A percentile compares a stretch with the other conserved stretches of the same genome.
These are phyloP conservation scores for Aspergillus alliaceus DNA, from an alignment of 2,329 filamentous ascomycete species.

Conservation along the genomic window DNA sequence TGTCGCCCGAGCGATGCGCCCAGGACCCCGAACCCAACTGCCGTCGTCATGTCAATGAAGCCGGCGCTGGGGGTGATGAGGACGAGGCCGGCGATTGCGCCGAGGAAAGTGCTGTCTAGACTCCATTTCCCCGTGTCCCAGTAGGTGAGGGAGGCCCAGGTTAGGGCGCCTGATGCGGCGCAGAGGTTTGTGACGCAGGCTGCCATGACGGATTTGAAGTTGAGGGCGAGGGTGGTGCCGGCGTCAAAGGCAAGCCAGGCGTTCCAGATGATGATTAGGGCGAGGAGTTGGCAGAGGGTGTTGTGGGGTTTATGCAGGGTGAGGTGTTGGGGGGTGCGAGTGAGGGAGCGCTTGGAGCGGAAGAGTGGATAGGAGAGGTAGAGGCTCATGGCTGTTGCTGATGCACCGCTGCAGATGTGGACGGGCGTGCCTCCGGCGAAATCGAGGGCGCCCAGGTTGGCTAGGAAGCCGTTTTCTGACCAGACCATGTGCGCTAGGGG, in stretches of 20 bases:
- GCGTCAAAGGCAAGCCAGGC: slow-evolving; percentile 55
- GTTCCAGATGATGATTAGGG: slow-evolving; percentile 53
- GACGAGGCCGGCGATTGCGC: slow-evolving; percentile 53
- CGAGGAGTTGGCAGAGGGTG: slow-evolving; percentile 49
- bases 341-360: slow-evolving; percentile 45
- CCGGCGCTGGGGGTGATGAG: slow-evolving; percentile 54
- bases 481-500: slow-evolving; percentile 53
- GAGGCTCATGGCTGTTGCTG: slow-evolving; percentile 44
- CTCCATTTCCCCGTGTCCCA: slow-evolving; percentile 47
- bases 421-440: slow-evolving; percentile 49
- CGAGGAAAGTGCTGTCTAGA: slow-evolving; percentile 53
- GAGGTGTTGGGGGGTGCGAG: slow-evolving; percentile 49
- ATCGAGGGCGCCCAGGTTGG: slow-evolving; percentile 47
- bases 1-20: slow-evolving; percentile 52
- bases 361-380: slow-evolving; percentile 54
- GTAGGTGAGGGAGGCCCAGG: slow-evolving; percentile 50
- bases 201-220: slow-evolving; percentile 53
- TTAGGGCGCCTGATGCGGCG: slow-evolving; percentile 48
- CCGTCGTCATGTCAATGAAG: slow-evolving; percentile 51
- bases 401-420: slow-evolving; percentile 47
- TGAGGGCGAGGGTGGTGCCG: slow-evolving; percentile 50
- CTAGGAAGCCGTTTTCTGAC: slow-evolving; percentile 46
- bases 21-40: slow-evolving; percentile 50
- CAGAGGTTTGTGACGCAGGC: slow-evolving; percentile 53
- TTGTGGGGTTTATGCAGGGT: slow-evolving; percentile 51